A percentile compares a stretch with the other conserved stretches of the same genome.
Evolutionary conservation across 345 rosid species (phyloP).

Genomic region (Stellera chamaejasme): DNA sequence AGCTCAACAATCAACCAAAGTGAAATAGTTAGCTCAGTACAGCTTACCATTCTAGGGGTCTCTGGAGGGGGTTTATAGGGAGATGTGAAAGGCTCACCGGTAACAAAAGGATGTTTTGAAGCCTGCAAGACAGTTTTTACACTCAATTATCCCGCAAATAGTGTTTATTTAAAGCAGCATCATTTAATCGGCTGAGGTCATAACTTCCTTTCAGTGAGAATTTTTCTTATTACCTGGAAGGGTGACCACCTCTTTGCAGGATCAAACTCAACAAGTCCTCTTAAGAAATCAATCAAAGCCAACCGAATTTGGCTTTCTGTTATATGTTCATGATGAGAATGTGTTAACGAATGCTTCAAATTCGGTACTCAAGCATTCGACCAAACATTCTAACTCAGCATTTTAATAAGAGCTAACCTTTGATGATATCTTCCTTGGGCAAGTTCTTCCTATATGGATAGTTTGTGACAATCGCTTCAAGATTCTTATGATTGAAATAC

Average conservation of each 20-base stretch:
- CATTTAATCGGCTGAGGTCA: background rate
- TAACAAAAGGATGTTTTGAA: slow-evolving; percentile 94
- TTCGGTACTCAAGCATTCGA: background rate
- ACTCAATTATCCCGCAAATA: background rate
- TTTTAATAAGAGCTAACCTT: slow-evolving; percentile 43
- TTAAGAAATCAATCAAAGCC: slow-evolving; percentile 93
- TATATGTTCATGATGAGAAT: slow-evolving; percentile 14
- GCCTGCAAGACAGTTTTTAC: slow-evolving; percentile 49
- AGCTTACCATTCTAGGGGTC: slow-evolving; percentile 79
- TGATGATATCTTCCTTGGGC: slow-evolving; percentile 62
- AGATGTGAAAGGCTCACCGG: slow-evolving; percentile 93
- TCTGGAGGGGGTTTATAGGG: slow-evolving; percentile 85
- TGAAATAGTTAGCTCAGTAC: slow-evolving; percentile 2
- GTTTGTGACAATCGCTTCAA: slow-evolving; percentile 77
- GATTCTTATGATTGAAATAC: slow-evolving; percentile 86
- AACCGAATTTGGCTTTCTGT: slow-evolving; percentile 82
- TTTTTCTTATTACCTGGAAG: slow-evolving; percentile 55
- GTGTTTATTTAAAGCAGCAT: slow-evolving; percentile 6
- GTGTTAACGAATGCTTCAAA: slow-evolving; percentile 16
- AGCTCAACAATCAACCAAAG: background rate
- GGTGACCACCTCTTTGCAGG: slow-evolving; percentile 99
- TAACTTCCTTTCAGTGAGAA: slow-evolving; percentile 4
- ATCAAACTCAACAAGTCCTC: slow-evolving; percentile 98
- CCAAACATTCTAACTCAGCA: background rate
- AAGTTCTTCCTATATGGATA: slow-evolving; percentile 86